Evolutionary conservation across 2,329 filamentous ascomycete genomes (phyloP).

Genomic region (Akanthomyces lecanii): DNA sequence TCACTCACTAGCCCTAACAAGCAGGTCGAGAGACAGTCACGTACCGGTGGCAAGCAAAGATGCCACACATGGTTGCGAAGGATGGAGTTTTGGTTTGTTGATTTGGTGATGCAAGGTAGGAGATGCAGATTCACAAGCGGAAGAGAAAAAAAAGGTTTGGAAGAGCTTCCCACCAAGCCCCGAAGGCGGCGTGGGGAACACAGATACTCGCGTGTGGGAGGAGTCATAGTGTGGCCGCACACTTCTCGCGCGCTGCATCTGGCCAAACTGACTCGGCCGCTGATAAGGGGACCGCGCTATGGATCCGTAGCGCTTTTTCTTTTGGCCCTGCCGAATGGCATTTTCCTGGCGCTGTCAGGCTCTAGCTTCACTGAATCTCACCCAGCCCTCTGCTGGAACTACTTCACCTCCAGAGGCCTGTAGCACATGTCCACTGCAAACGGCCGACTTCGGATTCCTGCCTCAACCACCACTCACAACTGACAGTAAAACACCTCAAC

Average conservation of each 20-base stretch:
- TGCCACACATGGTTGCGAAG: constrained; percentile 78
- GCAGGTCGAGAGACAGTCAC: constrained; percentile 25
- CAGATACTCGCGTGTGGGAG: background rate
- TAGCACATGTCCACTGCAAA: background rate
- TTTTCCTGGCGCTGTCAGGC: background rate
- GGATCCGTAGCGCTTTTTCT: background rate
- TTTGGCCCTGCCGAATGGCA: too few relatives aligned
- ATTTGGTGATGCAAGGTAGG: constrained; percentile 14
- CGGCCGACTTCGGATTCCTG: constrained; percentile 16
- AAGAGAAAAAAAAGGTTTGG: constrained; percentile 3
- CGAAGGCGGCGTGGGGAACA: constrained; percentile 17
- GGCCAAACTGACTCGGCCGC: background rate
- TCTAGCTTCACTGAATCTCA: background rate
- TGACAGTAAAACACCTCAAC: background rate
- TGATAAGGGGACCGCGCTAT: constrained; percentile 4
- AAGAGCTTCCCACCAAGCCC: constrained; percentile 3
- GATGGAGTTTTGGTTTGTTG: background rate
- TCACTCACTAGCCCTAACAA: constrained; percentile 27
- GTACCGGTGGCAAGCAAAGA: constrained; percentile 91
- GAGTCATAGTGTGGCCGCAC: constrained; percentile 7
- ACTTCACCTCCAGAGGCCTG: background rate
- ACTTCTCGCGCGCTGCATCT: background rate
- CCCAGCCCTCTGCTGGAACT: background rate
- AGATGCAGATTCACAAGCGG: background rate
- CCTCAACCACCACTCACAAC: background rate